These are phyloP conservation scores for Fraxinus pennsylvanica DNA, from an alignment of 257 asterid species.

Conservation along the genomic window DNA sequence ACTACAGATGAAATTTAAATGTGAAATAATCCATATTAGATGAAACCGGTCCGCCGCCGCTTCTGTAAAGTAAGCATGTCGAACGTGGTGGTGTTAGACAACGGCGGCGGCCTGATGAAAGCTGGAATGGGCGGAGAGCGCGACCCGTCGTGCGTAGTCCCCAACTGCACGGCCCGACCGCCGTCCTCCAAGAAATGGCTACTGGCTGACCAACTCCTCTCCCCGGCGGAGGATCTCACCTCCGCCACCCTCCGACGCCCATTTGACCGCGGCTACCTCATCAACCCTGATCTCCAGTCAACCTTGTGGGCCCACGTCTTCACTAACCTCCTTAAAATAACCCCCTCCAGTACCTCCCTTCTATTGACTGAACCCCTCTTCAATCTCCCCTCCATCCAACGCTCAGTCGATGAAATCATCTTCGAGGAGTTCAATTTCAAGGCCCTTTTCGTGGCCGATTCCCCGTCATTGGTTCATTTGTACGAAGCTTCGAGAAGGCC, in stretches of 20 bases:
- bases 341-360: constrained; percentile 63
- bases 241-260: constrained; percentile 98
- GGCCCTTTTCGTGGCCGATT: constrained; percentile 68
- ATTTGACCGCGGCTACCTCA: constrained; percentile 83
- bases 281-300: constrained; percentile 91
- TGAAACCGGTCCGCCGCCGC: background rate
- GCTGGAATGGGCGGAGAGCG: constrained; percentile 93
- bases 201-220: constrained; percentile 76
- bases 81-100: constrained; percentile 79
- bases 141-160: constrained; percentile 75
- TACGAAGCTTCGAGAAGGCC: constrained; percentile 89
- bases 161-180: constrained; percentile 87
- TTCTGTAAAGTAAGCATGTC: constrained; percentile 38
- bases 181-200: constrained; percentile 87
- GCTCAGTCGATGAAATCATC: constrained; percentile 68
- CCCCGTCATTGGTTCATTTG: constrained; percentile 82
- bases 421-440: constrained; percentile 85
- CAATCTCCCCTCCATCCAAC: constrained; percentile 78
- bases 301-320: constrained; percentile 81
- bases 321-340: constrained; percentile 61
- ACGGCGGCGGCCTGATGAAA: constrained; percentile 87
- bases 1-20: no score
- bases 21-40: no score
- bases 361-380: constrained; percentile 90
- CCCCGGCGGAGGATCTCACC: constrained; percentile 82